A percentile compares a stretch with the other conserved stretches of the same genome.
phyloP scores from a whole-genome alignment of 345 rosid species.

The Melaleuca alternifolia region DNA sequence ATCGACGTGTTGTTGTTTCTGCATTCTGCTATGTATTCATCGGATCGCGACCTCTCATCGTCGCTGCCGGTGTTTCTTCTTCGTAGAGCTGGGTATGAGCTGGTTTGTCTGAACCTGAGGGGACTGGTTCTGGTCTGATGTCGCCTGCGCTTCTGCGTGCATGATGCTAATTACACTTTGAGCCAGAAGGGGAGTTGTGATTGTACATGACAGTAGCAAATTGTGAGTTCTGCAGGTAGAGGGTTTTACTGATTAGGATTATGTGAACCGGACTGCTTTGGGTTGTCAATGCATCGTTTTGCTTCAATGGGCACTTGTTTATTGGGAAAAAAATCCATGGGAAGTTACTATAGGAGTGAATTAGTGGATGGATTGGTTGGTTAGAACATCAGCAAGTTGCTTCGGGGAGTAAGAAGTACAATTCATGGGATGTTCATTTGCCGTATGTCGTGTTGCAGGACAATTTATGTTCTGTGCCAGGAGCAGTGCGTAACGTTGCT shows the following conservation, averaged over 20 bases:
- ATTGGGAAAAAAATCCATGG: neutral
- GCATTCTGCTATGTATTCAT: neutral
- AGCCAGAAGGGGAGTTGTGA: neutral
- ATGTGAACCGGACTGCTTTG: neutral
- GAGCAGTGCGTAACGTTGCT: neutral
- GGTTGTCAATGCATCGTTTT: neutral
- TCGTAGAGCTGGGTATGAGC: neutral
- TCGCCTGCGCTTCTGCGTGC: neutral
- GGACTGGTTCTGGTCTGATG: neutral
- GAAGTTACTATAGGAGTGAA: neutral
- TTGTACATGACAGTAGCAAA: neutral
- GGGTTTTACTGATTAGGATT: neutral
- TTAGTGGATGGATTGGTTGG: neutral
- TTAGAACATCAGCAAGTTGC: neutral
- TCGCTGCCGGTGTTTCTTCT: neutral
- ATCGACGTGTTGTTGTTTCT: neutral
- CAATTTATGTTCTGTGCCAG: neutral
- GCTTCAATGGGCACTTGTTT: neutral
- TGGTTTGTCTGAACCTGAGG: neutral
- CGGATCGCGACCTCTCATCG: neutral
- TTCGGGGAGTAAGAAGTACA: rapidly evolving
- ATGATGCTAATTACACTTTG: neutral
- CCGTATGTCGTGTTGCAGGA: neutral
- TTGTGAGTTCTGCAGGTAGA: neutral
- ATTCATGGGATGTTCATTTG: neutral